phyloP scores from a whole-genome alignment of 805 yeast species.

The Sungouiozyma ichnusensis region DNA sequence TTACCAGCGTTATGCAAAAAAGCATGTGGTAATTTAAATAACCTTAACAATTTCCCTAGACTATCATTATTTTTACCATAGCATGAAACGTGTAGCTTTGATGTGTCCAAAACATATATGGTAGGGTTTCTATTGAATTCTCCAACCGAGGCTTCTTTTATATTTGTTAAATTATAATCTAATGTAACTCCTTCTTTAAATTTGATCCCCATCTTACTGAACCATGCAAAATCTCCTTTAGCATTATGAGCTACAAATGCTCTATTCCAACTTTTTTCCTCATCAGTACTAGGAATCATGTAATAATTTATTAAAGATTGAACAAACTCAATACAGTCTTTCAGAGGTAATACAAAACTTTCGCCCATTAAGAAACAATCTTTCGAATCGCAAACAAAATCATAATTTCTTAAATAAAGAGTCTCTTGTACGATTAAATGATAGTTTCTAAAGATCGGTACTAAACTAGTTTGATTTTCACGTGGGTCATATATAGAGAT shows the following conservation, averaged over 20 bases:
- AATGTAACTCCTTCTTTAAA: conserved; percentile 27
- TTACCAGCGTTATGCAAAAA: conserved; percentile 63
- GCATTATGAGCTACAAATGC: conserved; percentile 53
- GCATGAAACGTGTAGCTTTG: conserved; percentile 32
- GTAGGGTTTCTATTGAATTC: not conserved
- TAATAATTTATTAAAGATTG: conserved; percentile 37
- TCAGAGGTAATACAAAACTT: conserved; percentile 33
- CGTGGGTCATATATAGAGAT: conserved; percentile 47
- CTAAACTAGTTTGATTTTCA: conserved; percentile 30
- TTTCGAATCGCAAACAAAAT: conserved; percentile 45
- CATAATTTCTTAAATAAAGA: conserved; percentile 36
- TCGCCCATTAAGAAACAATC: conserved; percentile 40
- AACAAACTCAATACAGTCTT: conserved; percentile 31
- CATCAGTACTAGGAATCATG: conserved; percentile 24
- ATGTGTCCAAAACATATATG: conserved; percentile 37
- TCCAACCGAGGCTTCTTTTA: not conserved
- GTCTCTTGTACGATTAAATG: conserved; percentile 39
- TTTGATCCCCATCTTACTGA: conserved; percentile 35
- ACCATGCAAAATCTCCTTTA: conserved; percentile 44
- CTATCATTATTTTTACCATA: conserved; percentile 35
- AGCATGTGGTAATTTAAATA: conserved; percentile 44
- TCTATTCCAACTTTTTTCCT: conserved; percentile 19
- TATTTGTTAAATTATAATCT: conserved; percentile 1
- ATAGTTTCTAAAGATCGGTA: conserved; percentile 34
- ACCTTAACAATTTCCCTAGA: conserved; percentile 37